A percentile compares a stretch with the other conserved stretches of the same genome.
Evolutionary conservation across 1,284 basidiomycete species (phyloP).

Genomic region (Moesziomyces antarcticus): DNA sequence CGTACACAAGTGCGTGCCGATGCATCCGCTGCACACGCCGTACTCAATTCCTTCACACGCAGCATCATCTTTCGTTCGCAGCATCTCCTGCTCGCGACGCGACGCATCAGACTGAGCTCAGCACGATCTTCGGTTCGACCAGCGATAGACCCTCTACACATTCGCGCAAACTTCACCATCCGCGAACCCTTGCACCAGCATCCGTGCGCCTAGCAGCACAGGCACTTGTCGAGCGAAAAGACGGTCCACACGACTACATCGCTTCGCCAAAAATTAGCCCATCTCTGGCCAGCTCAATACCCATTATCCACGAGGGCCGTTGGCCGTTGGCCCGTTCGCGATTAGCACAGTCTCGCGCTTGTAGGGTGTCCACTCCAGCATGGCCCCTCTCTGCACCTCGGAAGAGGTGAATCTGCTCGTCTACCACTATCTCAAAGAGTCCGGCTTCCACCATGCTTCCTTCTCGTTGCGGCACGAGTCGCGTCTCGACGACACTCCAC

Average conservation of each 20-base stretch:
- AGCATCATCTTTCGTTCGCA: not conserved
- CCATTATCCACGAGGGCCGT: not conserved
- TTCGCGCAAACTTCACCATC: not conserved
- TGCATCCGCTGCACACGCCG: not conserved
- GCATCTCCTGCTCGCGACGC: not conserved
- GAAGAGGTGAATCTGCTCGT: slow-evolving; percentile 66
- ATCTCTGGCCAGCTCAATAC: not conserved
- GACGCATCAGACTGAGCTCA: not conserved
- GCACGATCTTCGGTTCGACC: not conserved
- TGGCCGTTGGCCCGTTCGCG: slow-evolving; percentile 2
- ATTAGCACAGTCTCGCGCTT: not conserved
- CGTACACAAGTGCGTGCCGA: not conserved
- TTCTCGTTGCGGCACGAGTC: slow-evolving; percentile 65
- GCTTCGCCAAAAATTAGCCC: not conserved
- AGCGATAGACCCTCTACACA: not conserved
- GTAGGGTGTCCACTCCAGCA: slow-evolving; percentile 9
- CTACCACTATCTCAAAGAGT: slow-evolving; percentile 68
- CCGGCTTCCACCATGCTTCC: slow-evolving; percentile 60
- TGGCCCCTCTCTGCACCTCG: slow-evolving; percentile 60
- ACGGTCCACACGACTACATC: not conserved
- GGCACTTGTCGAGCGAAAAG: not conserved
- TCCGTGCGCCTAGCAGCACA: not conserved
- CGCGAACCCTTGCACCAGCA: not conserved
- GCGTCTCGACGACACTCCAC: slow-evolving; percentile 62
- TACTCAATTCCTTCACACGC: not conserved